Evolutionary conservation across 108 stramenopile species (phyloP).

Genomic region (Nitzschia sp.): DNA sequence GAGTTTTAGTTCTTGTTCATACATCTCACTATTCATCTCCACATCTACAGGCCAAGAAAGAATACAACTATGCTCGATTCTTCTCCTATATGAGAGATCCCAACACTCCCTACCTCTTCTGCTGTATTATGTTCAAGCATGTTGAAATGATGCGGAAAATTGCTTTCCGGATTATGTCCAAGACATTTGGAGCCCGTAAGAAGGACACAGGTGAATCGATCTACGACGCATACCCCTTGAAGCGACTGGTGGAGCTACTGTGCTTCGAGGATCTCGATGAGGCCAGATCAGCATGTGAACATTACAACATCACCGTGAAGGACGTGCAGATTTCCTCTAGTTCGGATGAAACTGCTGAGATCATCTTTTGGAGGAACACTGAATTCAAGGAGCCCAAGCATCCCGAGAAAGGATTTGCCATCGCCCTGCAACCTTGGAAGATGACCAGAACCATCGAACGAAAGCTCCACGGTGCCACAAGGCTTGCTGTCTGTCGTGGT

Average conservation of each 20-base stretch:
- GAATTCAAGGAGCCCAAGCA: conserved; percentile 74
- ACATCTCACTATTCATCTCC: not conserved
- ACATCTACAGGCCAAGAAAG: conserved; percentile 55
- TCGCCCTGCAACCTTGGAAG: conserved; percentile 72
- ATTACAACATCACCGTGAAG: conserved; percentile 78
- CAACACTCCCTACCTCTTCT: conserved; percentile 73
- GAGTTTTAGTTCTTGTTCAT: not conserved
- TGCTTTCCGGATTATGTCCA: conserved; percentile 75
- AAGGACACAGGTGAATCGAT: conserved; percentile 68
- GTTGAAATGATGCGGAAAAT: conserved; percentile 80
- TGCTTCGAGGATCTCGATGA: conserved; percentile 84
- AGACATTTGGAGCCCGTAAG: conserved; percentile 67
- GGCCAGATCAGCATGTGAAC: conserved; percentile 65
- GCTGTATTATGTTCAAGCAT: conserved; percentile 90
- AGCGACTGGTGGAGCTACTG: conserved; percentile 55
- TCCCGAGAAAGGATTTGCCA: conserved; percentile 61
- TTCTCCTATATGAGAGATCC: conserved; percentile 62
- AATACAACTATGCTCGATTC: conserved; percentile 85
- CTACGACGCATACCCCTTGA: conserved; percentile 78
- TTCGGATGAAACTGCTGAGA: conserved; percentile 21
- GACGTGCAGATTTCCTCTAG: conserved; percentile 32
- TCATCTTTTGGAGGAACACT: conserved; percentile 67
- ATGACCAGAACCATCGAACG: conserved; percentile 83
- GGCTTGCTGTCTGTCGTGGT: conserved; percentile 82
- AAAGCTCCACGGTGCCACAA: conserved; percentile 75